These are phyloP conservation scores for Cercophora samala DNA, from an alignment of 495 filamentous ascomycete genomes.

Conservation along the genomic window DNA sequence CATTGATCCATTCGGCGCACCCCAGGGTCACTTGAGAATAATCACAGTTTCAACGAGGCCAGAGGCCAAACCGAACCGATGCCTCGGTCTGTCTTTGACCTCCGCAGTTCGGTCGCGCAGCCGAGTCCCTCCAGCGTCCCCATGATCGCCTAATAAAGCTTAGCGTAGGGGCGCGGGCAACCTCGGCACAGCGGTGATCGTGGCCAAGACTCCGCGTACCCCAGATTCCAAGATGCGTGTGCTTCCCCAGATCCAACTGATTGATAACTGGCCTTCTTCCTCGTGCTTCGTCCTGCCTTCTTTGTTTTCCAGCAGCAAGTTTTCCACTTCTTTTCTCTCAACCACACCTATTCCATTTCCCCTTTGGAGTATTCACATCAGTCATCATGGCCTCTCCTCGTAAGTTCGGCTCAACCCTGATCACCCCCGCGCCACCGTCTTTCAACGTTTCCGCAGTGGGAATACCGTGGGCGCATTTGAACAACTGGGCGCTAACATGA, in stretches of 20 bases:
- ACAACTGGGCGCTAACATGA: constrained; percentile 14
- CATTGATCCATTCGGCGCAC: too few species aligned
- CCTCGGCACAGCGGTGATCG: background rate
- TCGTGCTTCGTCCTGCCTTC: constrained; percentile 2
- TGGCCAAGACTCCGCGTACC: background rate
- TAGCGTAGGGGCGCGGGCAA: background rate
- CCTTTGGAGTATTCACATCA: background rate
- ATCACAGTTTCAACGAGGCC: background rate
- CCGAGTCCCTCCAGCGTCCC: background rate
- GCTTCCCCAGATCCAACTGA: constrained; percentile 13
- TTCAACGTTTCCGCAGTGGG: too few species aligned
- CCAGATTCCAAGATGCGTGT: constrained; percentile 16
- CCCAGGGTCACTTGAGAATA: background rate
- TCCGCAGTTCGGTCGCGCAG: background rate
- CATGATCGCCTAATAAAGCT: background rate
- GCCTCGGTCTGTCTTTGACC: background rate
- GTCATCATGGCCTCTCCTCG: constrained; percentile 76
- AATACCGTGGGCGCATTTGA: background rate
- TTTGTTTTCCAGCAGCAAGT: constrained; percentile 1
- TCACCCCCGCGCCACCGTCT: background rate
- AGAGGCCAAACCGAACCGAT: background rate
- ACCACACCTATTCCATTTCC: constrained; percentile 22
- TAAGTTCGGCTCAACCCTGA: constrained; percentile 43
- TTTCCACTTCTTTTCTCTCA: constrained; percentile 13
- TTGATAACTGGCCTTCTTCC: constrained; percentile 7